phyloP scores from a whole-genome alignment of 163 green algal genomes.

The Coccomyxa subellipsoidea region DNA sequence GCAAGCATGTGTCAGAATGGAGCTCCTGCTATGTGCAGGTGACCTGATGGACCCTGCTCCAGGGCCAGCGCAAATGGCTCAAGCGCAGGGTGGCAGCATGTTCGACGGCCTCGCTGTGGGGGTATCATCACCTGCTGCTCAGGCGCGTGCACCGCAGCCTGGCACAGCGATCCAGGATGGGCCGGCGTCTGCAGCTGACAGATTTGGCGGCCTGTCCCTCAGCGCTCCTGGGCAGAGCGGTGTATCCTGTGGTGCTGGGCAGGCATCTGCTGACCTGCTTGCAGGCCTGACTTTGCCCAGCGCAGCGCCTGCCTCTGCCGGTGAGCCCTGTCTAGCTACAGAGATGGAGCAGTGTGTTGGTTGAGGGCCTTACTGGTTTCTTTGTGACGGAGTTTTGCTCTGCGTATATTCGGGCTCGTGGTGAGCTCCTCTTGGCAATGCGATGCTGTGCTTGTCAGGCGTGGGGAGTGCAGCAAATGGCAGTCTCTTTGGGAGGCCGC shows the following conservation, averaged over 20 bases:
- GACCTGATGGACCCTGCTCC: neutral
- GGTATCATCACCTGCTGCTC: neutral
- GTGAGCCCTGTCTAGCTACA: no score
- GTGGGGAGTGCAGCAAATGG: neutral
- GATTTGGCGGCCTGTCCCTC: conserved; percentile 22
- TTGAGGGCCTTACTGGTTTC: no score
- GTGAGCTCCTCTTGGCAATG: no score
- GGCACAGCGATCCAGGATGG: neutral
- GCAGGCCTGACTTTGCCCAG: neutral
- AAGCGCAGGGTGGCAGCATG: conserved; percentile 13
- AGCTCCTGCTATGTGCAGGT: neutral
- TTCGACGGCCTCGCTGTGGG: conserved; percentile 22
- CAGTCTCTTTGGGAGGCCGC: neutral
- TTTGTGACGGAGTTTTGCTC: no score
- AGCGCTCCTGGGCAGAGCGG: conserved; percentile 2
- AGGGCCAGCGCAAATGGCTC: neutral
- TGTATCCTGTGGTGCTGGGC: neutral
- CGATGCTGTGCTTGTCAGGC: neutral
- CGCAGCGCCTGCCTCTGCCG: neutral
- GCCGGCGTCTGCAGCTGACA: conserved; percentile 7
- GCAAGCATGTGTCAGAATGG: no score
- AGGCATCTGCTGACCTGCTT: neutral
- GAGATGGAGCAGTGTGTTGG: no score
- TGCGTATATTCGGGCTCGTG: no score
- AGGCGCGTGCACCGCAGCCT: neutral